These are phyloP conservation scores for Naganishia antarctica DNA, from an alignment of 768 basidiomycete species.

Conservation along the genomic window DNA sequence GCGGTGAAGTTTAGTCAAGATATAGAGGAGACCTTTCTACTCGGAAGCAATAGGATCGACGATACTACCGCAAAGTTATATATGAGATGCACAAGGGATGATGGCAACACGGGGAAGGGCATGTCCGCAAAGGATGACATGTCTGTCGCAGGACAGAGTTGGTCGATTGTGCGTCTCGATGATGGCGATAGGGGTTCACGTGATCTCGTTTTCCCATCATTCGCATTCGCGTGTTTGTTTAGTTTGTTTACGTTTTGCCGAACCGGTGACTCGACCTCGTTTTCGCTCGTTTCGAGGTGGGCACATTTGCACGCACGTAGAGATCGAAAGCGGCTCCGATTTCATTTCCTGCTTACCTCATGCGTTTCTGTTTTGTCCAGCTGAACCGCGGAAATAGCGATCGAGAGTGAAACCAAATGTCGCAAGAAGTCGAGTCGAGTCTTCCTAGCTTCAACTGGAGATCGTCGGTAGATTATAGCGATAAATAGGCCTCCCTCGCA, in stretches of 20 bases:
- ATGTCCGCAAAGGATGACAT: background rate
- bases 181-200: background rate
- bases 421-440: background rate
- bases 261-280: no score
- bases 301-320: no score
- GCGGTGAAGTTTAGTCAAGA: conserved; percentile 1
- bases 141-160: background rate
- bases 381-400: conserved; percentile 6
- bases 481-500: background rate
- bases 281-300: no score
- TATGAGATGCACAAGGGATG: background rate
- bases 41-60: no score
- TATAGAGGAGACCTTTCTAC: background rate
- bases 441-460: no score
- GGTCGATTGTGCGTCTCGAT: background rate
- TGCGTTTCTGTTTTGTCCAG: background rate
- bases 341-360: background rate
- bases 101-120: no score
- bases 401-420: conserved; percentile 15
- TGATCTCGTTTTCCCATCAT: background rate
- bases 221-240: no score
- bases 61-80: background rate
- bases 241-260: no score
- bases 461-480: no score
- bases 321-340: no score